A percentile compares a stretch with the other conserved stretches of the same genome.
Evolutionary conservation across 2,329 filamentous ascomycete genomes (phyloP).

Genomic region (Sporothrix schenckii): DNA sequence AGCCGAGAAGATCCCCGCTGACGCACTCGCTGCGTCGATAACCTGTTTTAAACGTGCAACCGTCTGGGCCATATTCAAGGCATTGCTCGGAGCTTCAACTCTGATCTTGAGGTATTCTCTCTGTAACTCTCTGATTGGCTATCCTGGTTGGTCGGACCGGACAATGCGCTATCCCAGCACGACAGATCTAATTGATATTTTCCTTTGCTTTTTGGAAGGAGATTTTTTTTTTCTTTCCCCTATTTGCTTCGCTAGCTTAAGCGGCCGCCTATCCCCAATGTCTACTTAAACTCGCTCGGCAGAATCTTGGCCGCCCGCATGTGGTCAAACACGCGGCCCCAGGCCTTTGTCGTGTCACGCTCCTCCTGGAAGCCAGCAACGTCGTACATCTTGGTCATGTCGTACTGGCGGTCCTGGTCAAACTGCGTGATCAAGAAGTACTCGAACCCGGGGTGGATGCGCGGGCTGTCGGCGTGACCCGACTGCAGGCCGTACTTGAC

Average conservation of each 20-base stretch:
- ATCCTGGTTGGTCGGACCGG: neutral
- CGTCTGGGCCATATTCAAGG: neutral
- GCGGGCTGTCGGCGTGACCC: constrained; percentile 45
- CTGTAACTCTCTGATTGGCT: neutral
- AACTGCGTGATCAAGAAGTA: constrained; percentile 49
- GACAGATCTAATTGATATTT: neutral
- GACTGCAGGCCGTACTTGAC: constrained; percentile 45
- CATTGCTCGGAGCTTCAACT: neutral
- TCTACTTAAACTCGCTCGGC: constrained; percentile 21
- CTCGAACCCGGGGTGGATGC: constrained; percentile 46
- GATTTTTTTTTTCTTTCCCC: neutral
- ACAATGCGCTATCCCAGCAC: neutral
- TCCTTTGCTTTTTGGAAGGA: neutral
- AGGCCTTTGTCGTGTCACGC: constrained; percentile 44
- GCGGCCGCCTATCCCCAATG: neutral
- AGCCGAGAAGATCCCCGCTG: constrained; percentile 38
- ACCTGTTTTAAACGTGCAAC: constrained; percentile 34
- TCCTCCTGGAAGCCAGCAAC: constrained; percentile 48
- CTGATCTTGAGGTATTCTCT: neutral
- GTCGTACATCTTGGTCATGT: constrained; percentile 49
- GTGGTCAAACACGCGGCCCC: constrained; percentile 49
- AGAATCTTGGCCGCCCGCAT: constrained; percentile 37
- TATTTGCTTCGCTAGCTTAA: neutral
- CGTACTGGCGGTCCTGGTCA: constrained; percentile 50
- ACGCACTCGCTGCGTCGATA: constrained; percentile 39